Evolutionary conservation across 371 early-diverging fungal species (phyloP).

Genomic region (Apophysomyces trapeziformis): DNA sequence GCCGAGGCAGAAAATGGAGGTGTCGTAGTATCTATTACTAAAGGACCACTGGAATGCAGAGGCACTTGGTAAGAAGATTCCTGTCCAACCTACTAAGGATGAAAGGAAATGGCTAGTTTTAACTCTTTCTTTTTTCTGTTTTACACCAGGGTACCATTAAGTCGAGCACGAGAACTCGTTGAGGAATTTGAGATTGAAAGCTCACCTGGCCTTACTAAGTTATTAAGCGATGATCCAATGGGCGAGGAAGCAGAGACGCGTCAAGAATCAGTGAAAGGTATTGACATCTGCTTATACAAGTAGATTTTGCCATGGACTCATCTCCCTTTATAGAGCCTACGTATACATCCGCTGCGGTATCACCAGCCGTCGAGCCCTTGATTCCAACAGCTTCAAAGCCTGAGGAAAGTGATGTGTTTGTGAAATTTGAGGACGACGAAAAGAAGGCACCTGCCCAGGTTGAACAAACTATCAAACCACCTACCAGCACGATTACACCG

Average conservation of each 20-base stretch:
- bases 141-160: slow-evolving; percentile 49
- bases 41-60: slow-evolving; percentile 50
- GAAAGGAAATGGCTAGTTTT: background rate
- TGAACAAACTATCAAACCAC: slow-evolving; percentile 11
- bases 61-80: slow-evolving; percentile 49
- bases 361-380: background rate
- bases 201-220: slow-evolving; percentile 45
- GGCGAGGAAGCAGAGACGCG: slow-evolving; percentile 11
- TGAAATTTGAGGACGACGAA: slow-evolving; percentile 56
- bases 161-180: slow-evolving; percentile 54
- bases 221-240: slow-evolving; percentile 51
- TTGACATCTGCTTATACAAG: background rate
- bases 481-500: background rate
- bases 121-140: slow-evolving; percentile 4
- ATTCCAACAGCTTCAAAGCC: background rate
- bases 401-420: slow-evolving; percentile 44
- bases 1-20: slow-evolving; percentile 26
- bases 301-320: background rate
- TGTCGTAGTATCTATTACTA: slow-evolving; percentile 28
- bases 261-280: slow-evolving; percentile 6
- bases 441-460: slow-evolving; percentile 11
- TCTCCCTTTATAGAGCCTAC: slow-evolving; percentile 1
- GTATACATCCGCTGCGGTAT: background rate
- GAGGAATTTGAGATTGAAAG: slow-evolving; percentile 56
- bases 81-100: background rate